Percentiles rank a stretch among this genome's conserved stretches.
These are phyloP conservation scores for Cyclanthera cordifolia DNA, from an alignment of 306 rosid genomes.

Conservation along the genomic window DNA sequence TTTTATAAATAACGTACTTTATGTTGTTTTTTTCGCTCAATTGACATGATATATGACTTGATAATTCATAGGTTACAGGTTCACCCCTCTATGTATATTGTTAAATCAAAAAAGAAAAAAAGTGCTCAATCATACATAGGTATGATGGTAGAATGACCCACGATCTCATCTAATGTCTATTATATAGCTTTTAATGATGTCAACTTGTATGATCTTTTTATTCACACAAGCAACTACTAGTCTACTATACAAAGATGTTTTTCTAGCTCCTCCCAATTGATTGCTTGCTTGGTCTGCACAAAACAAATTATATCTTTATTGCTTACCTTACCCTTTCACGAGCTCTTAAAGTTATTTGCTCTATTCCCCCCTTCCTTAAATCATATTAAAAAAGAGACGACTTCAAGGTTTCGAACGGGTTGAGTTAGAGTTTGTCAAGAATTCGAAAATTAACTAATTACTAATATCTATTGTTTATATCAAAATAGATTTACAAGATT, in stretches of 20 bases:
- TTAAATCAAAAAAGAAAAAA: too few species aligned
- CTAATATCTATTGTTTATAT: background rate
- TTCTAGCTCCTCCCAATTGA: background rate
- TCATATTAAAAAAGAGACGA: background rate
- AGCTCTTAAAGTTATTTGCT: background rate
- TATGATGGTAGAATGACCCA: background rate
- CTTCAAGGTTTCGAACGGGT: background rate
- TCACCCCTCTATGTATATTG: too few species aligned
- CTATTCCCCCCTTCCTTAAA: background rate
- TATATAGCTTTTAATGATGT: background rate
- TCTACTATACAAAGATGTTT: background rate
- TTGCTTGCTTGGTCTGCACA: background rate
- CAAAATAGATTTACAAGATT: background rate
- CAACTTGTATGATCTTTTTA: background rate
- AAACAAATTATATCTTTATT: background rate
- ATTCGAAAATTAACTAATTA: background rate
- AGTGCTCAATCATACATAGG: background rate
- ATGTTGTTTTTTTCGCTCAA: too few species aligned
- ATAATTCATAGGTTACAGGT: too few species aligned
- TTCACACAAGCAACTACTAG: background rate
- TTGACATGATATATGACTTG: too few species aligned
- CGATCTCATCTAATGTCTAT: background rate
- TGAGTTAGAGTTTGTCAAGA: background rate
- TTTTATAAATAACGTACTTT: too few species aligned
- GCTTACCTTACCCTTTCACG: background rate